Conservation (phyloP, 495 filamentous ascomycete species). For the Aspergillus panamensis region DNA sequence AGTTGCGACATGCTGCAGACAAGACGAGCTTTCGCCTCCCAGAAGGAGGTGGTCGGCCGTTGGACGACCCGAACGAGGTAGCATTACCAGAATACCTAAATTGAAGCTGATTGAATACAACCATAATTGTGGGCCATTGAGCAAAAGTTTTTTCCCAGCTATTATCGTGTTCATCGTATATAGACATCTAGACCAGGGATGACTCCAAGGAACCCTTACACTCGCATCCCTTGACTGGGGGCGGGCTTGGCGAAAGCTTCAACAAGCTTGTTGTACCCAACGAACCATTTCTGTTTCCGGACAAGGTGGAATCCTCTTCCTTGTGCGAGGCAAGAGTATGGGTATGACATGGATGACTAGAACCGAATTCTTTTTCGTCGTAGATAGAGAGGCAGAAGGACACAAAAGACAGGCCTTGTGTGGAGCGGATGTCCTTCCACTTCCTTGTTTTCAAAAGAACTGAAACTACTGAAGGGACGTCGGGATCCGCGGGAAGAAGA, state of each 20-base stretch:
- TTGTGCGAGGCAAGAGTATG: not conserved
- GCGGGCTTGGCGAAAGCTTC: conserved; percentile 1
- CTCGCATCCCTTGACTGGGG: not conserved
- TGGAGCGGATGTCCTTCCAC: no score
- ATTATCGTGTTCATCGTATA: not conserved
- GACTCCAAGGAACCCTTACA: not conserved
- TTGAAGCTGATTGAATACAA: conserved; percentile 8
- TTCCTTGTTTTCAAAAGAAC: no score
- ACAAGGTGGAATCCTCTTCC: not conserved
- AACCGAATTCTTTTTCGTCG: no score
- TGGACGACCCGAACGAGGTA: conserved; percentile 11
- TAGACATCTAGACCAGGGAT: conserved; percentile 8
- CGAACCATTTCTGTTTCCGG: not conserved
- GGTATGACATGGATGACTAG: conserved; percentile 1
- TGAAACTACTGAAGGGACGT: no score
- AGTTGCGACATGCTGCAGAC: conserved; percentile 12
- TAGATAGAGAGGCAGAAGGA: no score
- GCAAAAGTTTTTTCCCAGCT: not conserved
- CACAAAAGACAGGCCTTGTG: no score
- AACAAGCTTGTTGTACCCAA: not conserved
- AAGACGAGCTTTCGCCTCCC: conserved; percentile 8
- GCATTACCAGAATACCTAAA: conserved; percentile 12
- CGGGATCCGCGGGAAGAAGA: no score
- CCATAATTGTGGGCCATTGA: conserved; percentile 10
- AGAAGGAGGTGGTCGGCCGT: not conserved